Conservation (phyloP, 345 rosid species). For the Toxicodendron radicans region DNA sequence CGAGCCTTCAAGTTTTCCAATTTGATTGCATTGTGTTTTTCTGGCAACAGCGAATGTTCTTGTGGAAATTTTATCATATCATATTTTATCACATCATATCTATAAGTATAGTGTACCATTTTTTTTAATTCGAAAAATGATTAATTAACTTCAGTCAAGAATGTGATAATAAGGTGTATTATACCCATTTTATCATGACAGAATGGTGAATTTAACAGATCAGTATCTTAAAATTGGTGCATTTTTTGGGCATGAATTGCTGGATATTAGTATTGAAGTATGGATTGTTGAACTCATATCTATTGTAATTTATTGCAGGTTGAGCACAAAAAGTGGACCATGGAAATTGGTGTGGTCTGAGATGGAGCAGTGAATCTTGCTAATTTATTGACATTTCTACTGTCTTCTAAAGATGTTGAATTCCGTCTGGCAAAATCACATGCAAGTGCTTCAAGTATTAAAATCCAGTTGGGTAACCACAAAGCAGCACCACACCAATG, state of each 20-base stretch:
- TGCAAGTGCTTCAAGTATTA: neutral
- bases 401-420: neutral
- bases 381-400: slow-evolving; percentile 1
- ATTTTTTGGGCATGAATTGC: too few species aligned
- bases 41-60: neutral
- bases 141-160: too few species aligned
- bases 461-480: neutral
- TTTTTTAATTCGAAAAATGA: too few species aligned
- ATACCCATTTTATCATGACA: too few species aligned
- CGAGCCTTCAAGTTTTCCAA: neutral
- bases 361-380: slow-evolving; percentile 37
- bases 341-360: slow-evolving; percentile 59
- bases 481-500: neutral
- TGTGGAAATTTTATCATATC: too few species aligned
- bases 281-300: neutral
- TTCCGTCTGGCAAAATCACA: neutral
- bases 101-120: too few species aligned
- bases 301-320: slow-evolving; percentile 31
- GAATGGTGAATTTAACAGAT: too few species aligned
- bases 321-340: slow-evolving; percentile 65
- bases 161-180: too few species aligned
- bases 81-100: too few species aligned
- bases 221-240: too few species aligned
- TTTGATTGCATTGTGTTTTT: neutral
- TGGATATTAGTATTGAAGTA: neutral